Conservation (phyloP, 441 rosid genomes). For the Erodium texanum region DNA sequence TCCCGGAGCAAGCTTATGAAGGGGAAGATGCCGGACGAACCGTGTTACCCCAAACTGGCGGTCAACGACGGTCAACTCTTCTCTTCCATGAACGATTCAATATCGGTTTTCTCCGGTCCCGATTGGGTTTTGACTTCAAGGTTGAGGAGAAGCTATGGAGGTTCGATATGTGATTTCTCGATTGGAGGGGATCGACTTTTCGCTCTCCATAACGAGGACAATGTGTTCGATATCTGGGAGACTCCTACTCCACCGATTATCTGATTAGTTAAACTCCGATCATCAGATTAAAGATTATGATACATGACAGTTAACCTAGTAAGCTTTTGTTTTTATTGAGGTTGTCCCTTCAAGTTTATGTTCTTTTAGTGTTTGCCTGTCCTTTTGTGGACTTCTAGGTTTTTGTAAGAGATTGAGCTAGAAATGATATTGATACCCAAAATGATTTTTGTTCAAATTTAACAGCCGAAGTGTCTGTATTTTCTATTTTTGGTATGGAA, state of each 20-base stretch:
- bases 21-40: constrained; percentile 76
- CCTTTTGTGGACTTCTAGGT: too few species aligned
- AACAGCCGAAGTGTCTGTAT: too few species aligned
- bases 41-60: constrained; percentile 78
- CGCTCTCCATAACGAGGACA: background rate
- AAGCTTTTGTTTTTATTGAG: too few species aligned
- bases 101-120: background rate
- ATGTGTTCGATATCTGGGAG: constrained; percentile 3
- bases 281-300: too few species aligned
- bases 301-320: too few species aligned
- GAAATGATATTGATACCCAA: too few species aligned
- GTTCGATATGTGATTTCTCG: constrained; percentile 2
- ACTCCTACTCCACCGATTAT: background rate
- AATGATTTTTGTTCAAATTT: too few species aligned
- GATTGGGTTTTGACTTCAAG: background rate
- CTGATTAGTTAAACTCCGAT: background rate
- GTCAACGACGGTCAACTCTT: background rate
- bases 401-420: too few species aligned
- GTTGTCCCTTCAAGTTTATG: too few species aligned
- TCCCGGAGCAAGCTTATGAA: constrained; percentile 77
- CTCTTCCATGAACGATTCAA: background rate
- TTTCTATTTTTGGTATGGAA: too few species aligned
- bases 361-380: too few species aligned
- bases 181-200: background rate
- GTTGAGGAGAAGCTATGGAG: background rate